phyloP scores from a whole-genome alignment of 2,329 filamentous ascomycete species.

The Sporothrix inflata region DNA sequence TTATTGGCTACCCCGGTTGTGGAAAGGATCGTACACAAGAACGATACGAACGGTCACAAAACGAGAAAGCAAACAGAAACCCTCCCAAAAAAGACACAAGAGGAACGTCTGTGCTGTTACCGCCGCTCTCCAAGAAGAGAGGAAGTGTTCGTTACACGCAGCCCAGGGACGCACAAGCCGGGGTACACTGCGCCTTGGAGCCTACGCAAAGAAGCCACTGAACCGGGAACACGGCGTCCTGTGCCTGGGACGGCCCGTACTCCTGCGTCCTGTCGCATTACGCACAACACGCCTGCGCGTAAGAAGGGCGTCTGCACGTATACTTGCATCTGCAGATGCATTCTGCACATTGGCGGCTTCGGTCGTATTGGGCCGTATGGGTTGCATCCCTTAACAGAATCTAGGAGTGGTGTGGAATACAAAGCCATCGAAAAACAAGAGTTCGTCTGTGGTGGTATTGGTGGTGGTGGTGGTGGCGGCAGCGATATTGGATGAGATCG shows the following conservation, averaged over 20 bases:
- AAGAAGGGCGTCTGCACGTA: background rate
- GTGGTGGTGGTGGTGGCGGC: background rate
- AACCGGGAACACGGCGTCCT: constrained; percentile 18
- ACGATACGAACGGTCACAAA: background rate
- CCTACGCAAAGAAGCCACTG: background rate
- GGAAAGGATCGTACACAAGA: background rate
- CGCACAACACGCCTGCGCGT: background rate
- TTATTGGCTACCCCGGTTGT: background rate
- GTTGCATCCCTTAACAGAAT: background rate
- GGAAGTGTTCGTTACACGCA: background rate
- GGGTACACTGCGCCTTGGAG: background rate
- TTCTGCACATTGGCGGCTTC: background rate
- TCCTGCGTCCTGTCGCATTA: background rate
- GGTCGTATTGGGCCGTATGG: background rate
- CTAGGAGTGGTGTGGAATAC: background rate
- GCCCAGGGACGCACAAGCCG: background rate
- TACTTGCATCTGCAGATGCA: background rate
- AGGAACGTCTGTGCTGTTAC: background rate
- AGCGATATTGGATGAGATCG: background rate
- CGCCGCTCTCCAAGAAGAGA: background rate
- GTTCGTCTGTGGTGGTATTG: background rate
- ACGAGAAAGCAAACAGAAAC: background rate
- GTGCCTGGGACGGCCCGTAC: constrained; percentile 4
- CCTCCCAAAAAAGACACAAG: background rate
- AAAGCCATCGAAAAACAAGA: background rate